A percentile compares a stretch with the other conserved stretches of the same genome.
Evolutionary conservation across 495 filamentous ascomycete species (phyloP).

Genomic region (Lasiosphaeria hispida): DNA sequence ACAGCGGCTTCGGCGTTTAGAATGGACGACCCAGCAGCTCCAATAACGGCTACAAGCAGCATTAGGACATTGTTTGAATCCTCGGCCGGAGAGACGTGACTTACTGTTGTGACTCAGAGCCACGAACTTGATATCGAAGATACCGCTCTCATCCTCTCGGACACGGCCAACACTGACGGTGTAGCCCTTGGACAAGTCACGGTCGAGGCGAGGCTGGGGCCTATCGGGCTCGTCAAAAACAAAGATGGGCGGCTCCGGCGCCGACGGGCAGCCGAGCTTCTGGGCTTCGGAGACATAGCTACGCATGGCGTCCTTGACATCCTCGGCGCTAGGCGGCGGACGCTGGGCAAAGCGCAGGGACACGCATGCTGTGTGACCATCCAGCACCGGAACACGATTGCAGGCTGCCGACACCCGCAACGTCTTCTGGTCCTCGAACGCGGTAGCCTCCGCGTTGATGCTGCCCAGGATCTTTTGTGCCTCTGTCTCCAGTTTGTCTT

Average conservation of each 20-base stretch:
- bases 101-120: slow-evolving; percentile 81
- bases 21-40: slow-evolving; percentile 90
- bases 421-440: slow-evolving; percentile 59
- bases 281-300: slow-evolving; percentile 74
- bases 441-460: slow-evolving; percentile 62
- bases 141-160: slow-evolving; percentile 67
- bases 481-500: slow-evolving; percentile 84
- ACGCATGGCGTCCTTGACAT: slow-evolving; percentile 66
- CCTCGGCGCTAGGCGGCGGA: slow-evolving; percentile 54
- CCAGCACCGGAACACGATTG: slow-evolving; percentile 78
- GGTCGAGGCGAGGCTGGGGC: slow-evolving; percentile 81
- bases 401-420: slow-evolving; percentile 75
- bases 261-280: slow-evolving; percentile 71
- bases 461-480: slow-evolving; percentile 79
- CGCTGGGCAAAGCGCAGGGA: slow-evolving; percentile 68
- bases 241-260: slow-evolving; percentile 67
- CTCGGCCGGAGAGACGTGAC: slow-evolving; percentile 23
- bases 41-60: slow-evolving; percentile 68
- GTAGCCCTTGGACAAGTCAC: slow-evolving; percentile 71
- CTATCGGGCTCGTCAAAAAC: slow-evolving; percentile 79
- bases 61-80: slow-evolving; percentile 7
- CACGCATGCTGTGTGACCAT: slow-evolving; percentile 82
- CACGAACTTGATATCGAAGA: slow-evolving; percentile 82
- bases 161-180: slow-evolving; percentile 79
- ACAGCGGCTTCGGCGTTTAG: slow-evolving; percentile 92